Evolutionary conservation across 805 yeast species (phyloP).

Genomic region (Diddensiella santjacobensis): DNA sequence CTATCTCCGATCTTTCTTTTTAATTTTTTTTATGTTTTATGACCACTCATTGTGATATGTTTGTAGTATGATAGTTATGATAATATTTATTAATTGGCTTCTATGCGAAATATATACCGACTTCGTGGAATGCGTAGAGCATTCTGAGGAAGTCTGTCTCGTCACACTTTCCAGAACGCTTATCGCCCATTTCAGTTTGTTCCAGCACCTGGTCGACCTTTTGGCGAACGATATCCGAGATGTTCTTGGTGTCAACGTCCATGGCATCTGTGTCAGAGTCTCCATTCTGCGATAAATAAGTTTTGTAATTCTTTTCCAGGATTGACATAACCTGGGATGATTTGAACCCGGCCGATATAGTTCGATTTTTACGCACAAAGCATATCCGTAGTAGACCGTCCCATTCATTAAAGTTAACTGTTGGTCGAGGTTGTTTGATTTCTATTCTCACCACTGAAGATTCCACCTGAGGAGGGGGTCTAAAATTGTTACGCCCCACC

Average conservation of each 20-base stretch:
- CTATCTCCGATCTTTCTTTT: neutral
- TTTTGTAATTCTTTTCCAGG: slow-evolving; percentile 81
- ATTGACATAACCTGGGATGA: slow-evolving; percentile 74
- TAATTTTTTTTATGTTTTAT: neutral
- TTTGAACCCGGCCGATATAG: slow-evolving; percentile 88
- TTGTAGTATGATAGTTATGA: neutral
- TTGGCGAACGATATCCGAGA: slow-evolving; percentile 50
- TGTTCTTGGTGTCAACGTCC: slow-evolving; percentile 27
- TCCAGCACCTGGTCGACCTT: slow-evolving; percentile 70
- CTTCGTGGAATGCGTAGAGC: slow-evolving; percentile 91
- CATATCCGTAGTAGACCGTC: slow-evolving; percentile 90
- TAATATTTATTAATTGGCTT: neutral
- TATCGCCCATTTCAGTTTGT: slow-evolving; percentile 77
- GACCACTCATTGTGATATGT: no score
- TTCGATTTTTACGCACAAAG: slow-evolving; percentile 89
- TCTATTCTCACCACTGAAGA: slow-evolving; percentile 93
- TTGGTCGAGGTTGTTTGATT: slow-evolving; percentile 90
- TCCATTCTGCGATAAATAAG: slow-evolving; percentile 58
- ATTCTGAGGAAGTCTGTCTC: slow-evolving; percentile 85
- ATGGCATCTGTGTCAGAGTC: slow-evolving; percentile 38
- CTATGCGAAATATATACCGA: slow-evolving; percentile 94
- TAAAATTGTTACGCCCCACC: slow-evolving; percentile 92
- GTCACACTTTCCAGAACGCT: slow-evolving; percentile 91
- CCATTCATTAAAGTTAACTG: slow-evolving; percentile 92
- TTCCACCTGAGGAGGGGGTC: slow-evolving; percentile 98